Evolutionary conservation across 2,329 filamentous ascomycete genomes (phyloP), one percentile per base, ranked within the genome.

Genomic region (Kalaharituber pfeilii): DNA sequence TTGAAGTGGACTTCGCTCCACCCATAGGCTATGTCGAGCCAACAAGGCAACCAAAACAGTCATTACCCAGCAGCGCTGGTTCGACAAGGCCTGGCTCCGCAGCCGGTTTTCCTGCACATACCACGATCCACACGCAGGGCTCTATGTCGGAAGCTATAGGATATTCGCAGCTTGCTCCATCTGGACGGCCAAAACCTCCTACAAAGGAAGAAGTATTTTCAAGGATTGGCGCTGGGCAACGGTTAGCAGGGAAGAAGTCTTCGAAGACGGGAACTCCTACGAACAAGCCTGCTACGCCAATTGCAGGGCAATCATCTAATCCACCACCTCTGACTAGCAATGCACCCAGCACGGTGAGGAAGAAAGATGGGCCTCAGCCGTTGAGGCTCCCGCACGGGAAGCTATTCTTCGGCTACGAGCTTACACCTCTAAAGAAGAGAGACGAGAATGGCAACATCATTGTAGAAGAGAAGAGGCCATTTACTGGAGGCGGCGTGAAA

Each of bases 141-240:
- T 88, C 82, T 57, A 98, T 98, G 91, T 88, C 91, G 0, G 86
- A 94, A 64, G 79, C 86, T n/a, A 96, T 98, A 73, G 95, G 95
- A 72, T 98, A 96, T 69, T 78, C 80, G 52, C 78, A 87, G 28
- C 94, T 98, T 61, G 86, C 87, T 0, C 88, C 91, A 1, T 77
- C 85, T 5, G 78, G 75, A 1, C 75, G 80, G 13, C 80, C 79
- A 13, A 62, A 30, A 29, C 56, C 13, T 52, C 59, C 42, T 57
- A 61, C 54, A 7, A 51, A 56, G 13, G 68, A 82, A 0, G 42
- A 47, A 22, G 13, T 18, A 13, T 47, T 47, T 4, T 47, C 42
- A 1, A 20, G 42, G 13, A 47, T 47, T 22, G 78, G 80, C 2
- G 78, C 80, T 30, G 91, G 91, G 0, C 85, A 94, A 65, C 82